These are phyloP conservation scores for Colletotrichum sp. DNA, from an alignment of 2,329 filamentous ascomycete species.

Conservation along the genomic window DNA sequence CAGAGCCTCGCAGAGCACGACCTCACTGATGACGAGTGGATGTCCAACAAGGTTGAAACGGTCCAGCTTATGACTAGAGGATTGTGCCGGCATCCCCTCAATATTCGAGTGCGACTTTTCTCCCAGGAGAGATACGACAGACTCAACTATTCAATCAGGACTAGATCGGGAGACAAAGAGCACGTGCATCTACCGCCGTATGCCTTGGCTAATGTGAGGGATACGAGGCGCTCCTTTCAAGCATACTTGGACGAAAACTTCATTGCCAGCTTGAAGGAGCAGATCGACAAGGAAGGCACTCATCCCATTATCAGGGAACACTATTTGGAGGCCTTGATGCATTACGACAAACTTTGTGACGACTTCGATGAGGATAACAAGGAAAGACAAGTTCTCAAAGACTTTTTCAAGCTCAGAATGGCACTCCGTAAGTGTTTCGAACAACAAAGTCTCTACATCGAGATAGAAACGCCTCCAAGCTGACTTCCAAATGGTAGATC, in stretches of 20 bases:
- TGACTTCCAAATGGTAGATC: conserved; percentile 32
- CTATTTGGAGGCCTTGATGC: conserved; percentile 24
- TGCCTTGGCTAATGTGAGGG: conserved; percentile 43
- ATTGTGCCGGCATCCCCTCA: conserved; percentile 39
- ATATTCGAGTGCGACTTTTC: conserved; percentile 47
- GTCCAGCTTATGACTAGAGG: conserved; percentile 44
- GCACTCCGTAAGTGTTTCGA: conserved; percentile 45
- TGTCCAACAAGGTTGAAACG: conserved; percentile 26
- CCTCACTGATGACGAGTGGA: conserved; percentile 37
- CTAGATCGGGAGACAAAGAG: not conserved
- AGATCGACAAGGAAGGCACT: not conserved
- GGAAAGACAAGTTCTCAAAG: conserved; percentile 41
- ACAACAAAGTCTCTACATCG: not conserved
- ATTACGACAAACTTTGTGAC: conserved; percentile 24
- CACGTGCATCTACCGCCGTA: conserved; percentile 38
- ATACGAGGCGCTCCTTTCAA: conserved; percentile 37
- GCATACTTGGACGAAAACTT: conserved; percentile 35
- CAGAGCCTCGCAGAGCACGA: conserved; percentile 38
- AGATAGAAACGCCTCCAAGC: not conserved
- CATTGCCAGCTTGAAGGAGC: not conserved
- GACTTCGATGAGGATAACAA: not conserved
- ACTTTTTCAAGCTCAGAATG: conserved; percentile 51
- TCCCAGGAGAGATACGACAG: conserved; percentile 39
- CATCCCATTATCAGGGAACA: not conserved
- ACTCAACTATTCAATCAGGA: conserved; percentile 39